phyloP scores from a whole-genome alignment of 192 early-diverging fungal genomes.

The Cetraspora pellucida region DNA sequence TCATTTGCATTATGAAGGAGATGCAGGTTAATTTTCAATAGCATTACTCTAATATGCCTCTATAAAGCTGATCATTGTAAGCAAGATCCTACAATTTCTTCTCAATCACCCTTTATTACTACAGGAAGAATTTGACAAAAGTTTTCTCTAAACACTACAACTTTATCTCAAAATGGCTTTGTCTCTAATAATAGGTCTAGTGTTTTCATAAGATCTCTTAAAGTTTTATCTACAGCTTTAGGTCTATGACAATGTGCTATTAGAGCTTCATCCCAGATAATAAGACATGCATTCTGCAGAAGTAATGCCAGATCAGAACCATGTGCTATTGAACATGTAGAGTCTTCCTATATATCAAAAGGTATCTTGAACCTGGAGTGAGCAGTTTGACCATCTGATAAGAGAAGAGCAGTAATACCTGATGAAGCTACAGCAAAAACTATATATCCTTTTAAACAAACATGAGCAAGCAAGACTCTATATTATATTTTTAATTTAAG shows the following conservation, averaged over 20 bases:
- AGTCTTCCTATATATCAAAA: constrained; percentile 29
- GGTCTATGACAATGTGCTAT: constrained; percentile 21
- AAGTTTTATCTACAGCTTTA: constrained; percentile 22
- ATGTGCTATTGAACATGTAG: constrained; percentile 30
- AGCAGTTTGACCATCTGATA: constrained; percentile 39
- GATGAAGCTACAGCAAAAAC: constrained; percentile 41
- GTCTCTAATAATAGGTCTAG: constrained; percentile 18
- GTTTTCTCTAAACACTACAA: background rate
- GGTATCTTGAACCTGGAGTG: constrained; percentile 44
- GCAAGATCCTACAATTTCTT: constrained; percentile 15
- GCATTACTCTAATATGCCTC: constrained; percentile 25
- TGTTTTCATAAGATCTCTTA: constrained; percentile 30
- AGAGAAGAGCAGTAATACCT: constrained; percentile 40
- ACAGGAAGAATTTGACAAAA: constrained; percentile 17
- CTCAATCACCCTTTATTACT: constrained; percentile 9
- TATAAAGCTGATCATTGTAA: constrained; percentile 34
- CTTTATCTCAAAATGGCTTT: constrained; percentile 32
- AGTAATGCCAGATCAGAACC: constrained; percentile 16
- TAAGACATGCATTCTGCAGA: constrained; percentile 26
- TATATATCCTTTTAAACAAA: constrained; percentile 27
- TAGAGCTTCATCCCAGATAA: constrained; percentile 49
- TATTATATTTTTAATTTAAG: too few species aligned
- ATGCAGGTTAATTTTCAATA: constrained; percentile 35
- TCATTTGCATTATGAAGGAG: background rate
- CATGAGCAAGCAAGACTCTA: constrained; percentile 11